Percentiles rank a stretch among this genome's conserved stretches.
These are phyloP conservation scores for Eucalyptus erythrocorys DNA, from an alignment of 345 rosid species.

Conservation along the genomic window DNA sequence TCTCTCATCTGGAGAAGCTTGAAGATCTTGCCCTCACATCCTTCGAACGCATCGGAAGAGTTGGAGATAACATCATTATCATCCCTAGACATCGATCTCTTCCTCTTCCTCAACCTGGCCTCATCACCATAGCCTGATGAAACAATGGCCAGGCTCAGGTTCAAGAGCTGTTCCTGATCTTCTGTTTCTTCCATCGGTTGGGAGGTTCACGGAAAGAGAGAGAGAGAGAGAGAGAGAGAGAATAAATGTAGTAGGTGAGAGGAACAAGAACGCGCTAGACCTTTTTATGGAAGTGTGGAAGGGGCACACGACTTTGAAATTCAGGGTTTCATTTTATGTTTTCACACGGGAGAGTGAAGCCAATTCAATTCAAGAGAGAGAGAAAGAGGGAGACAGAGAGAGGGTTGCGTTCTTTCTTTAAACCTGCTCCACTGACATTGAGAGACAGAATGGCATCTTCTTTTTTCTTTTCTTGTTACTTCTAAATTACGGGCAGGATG, in stretches of 20 bases:
- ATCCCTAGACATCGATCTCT: conserved; percentile 6
- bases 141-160: conserved; percentile 37
- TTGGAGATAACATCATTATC: neutral
- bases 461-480: neutral
- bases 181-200: conserved; percentile 9
- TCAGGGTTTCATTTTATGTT: neutral
- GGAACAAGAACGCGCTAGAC: neutral
- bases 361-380: neutral
- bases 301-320: neutral
- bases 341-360: neutral
- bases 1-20: conserved; percentile 46
- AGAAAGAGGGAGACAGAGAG: neutral
- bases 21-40: conserved; percentile 33
- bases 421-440: neutral
- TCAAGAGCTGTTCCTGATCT: conserved; percentile 26
- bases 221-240: neutral
- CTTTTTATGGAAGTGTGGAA: neutral
- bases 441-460: neutral
- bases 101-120: conserved; percentile 6
- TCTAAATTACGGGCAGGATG: neutral
- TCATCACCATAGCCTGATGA: neutral
- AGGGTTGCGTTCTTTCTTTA: neutral
- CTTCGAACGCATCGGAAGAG: conserved; percentile 1
- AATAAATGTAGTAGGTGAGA: neutral
- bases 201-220: neutral